Evolutionary conservation across 306 rosid species (phyloP).

Genomic region (Sesbania bispinosa): DNA sequence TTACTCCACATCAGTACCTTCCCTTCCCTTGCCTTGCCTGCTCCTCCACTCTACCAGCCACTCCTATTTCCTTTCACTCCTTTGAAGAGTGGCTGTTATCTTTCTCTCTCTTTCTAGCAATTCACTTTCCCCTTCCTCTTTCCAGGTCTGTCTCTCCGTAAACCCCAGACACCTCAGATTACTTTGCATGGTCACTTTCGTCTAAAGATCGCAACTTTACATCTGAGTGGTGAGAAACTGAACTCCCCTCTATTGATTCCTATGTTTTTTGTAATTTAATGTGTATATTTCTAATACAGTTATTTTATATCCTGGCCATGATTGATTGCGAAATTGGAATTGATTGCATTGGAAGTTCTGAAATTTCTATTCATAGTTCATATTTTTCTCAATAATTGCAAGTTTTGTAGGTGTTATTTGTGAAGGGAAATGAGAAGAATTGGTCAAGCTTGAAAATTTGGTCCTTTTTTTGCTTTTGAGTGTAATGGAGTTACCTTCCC

Average conservation of each 20-base stretch:
- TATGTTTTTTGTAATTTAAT: not conserved
- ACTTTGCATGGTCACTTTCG: not conserved
- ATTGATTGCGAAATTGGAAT: not conserved
- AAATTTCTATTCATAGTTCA: too few relatives aligned
- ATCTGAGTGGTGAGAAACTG: slow-evolving; percentile 20
- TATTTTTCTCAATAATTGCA: not conserved
- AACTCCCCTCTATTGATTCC: not conserved
- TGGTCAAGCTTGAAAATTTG: not conserved
- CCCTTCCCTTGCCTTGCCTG: not conserved
- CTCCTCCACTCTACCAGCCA: slow-evolving; percentile 13
- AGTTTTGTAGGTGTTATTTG: slow-evolving; percentile 14
- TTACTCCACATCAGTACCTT: not conserved
- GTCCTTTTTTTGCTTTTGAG: not conserved
- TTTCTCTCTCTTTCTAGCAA: not conserved
- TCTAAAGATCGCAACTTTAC: slow-evolving; percentile 24
- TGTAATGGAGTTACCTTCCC: slow-evolving; percentile 24
- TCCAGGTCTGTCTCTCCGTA: not conserved
- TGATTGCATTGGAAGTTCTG: not conserved
- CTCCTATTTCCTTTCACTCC: not conserved
- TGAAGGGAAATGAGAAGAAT: slow-evolving; percentile 32
- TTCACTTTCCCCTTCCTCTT: not conserved
- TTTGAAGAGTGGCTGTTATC: too few relatives aligned
- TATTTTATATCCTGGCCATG: not conserved
- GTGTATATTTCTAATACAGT: not conserved
- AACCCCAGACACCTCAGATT: not conserved